Evolutionary conservation across 257 asterid genomes (phyloP), one percentile per base, ranked within the genome.

Genomic region (Solanum ossicruentum): DNA sequence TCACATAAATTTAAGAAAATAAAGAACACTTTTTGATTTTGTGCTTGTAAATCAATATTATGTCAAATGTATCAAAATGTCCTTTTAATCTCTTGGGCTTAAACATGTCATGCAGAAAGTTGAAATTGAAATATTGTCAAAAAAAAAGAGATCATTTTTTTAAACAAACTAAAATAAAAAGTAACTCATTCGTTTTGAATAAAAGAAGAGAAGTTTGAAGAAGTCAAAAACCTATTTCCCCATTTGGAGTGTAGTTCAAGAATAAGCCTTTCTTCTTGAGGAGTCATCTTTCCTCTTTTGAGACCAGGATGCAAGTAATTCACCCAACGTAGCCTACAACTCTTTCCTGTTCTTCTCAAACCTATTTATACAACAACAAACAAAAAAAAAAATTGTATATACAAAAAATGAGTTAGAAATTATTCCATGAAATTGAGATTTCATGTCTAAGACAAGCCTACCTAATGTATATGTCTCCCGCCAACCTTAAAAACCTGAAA

Each of bases 401-500:
- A 43, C 5, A 39, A 81, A 1, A 77, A 61, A 21, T 3, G 16
- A 70, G 49, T 69, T 52, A 52, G 55, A 69, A 69, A 15, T 52
- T 66, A 69, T 87, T 85, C 65, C 69, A 23, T 83, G 88, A 26
- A 84, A 84, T n/a, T 15, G 17, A 12, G 39, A 73, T 58, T 86
- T 88, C 91, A 90, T 94, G 98, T 97, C 94, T 92, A 80, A 87
- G 91, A 91, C 43, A 95, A 89, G 90, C 94, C 91, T 95, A 23
- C 82, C 45, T 75, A 75, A 49, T 75, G 0, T 75, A 75, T 75
- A 52, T 13, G n/a, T 93, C 99, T 93, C 99, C 99, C 99, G 86
- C 99, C 98, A 95, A 81, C 70, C 84, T 49, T 92, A 97, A 61
- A 94, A 95, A 95, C 99, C 99, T 94, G 99, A 95, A 49, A 95